phyloP scores from a whole-genome alignment of 2,329 filamentous ascomycete species.

The Teratosphaeria zuluensis region DNA sequence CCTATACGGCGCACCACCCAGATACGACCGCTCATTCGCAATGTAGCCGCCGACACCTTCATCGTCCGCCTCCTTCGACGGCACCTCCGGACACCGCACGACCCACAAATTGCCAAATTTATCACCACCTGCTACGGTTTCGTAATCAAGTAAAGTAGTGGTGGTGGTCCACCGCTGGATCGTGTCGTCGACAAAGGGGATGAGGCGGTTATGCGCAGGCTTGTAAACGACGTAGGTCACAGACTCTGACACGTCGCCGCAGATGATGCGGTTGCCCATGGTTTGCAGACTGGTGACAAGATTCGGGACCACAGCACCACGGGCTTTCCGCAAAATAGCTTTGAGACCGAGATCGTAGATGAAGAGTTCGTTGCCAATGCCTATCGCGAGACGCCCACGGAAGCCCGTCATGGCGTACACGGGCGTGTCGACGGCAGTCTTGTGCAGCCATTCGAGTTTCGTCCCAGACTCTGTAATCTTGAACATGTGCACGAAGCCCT shows the following conservation, averaged over 20 bases:
- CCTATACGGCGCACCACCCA: constrained; percentile 80
- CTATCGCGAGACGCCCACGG: constrained; percentile 81
- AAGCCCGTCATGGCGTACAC: constrained; percentile 86
- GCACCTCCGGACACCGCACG: constrained; percentile 74
- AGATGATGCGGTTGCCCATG: constrained; percentile 81
- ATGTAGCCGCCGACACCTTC: constrained; percentile 83
- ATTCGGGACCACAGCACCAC: constrained; percentile 22
- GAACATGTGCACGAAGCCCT: constrained; percentile 84
- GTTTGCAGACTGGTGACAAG: constrained; percentile 85
- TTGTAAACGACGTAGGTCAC: constrained; percentile 93
- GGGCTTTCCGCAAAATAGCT: constrained; percentile 79
- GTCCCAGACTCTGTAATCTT: constrained; percentile 79
- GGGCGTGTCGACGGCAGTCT: constrained; percentile 83
- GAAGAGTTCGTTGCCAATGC: constrained; percentile 69
- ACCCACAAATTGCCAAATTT: constrained; percentile 98
- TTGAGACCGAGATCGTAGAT: constrained; percentile 91
- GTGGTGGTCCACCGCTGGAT: constrained; percentile 85
- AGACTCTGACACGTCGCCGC: constrained; percentile 86
- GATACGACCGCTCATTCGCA: constrained; percentile 79
- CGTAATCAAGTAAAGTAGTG: constrained; percentile 92
- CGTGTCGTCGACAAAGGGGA: constrained; percentile 87
- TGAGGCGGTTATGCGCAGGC: constrained; percentile 77
- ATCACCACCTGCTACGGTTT: constrained; percentile 87
- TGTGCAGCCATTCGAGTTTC: constrained; percentile 88
- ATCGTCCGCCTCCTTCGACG: constrained; percentile 83